Evolutionary conservation across 192 early-diverging fungal genomes (phyloP).

Genomic region (Backusella westeae): DNA sequence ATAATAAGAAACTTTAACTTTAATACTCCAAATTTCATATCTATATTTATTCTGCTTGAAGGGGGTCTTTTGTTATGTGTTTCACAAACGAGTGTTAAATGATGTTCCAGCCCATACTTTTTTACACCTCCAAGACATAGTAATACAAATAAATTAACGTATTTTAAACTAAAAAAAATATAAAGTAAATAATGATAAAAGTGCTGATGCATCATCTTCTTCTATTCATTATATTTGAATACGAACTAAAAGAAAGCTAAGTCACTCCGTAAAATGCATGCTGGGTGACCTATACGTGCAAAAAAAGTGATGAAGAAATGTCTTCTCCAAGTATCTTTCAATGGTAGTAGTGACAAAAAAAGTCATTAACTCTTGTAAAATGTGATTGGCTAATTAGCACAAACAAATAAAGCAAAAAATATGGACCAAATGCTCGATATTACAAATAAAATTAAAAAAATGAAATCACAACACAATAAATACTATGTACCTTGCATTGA

Average conservation of each 20-base stretch:
- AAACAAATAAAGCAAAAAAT: not conserved
- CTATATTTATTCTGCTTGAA: not conserved
- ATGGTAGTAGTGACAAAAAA: not conserved
- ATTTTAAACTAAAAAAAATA: not conserved
- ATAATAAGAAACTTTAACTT: not conserved
- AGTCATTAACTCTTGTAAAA: not conserved
- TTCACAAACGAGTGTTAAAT: not conserved
- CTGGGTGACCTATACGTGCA: not conserved
- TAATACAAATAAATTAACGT: constrained; percentile 5
- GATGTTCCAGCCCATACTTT: not conserved
- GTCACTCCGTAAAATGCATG: not conserved
- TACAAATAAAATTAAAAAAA: not conserved
- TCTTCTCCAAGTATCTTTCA: not conserved
- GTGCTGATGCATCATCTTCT: not conserved
- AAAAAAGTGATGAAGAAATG: not conserved
- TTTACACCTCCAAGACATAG: not conserved
- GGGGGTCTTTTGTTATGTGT: not conserved
- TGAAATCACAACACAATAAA: not conserved
- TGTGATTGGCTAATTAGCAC: not conserved
- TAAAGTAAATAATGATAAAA: not conserved
- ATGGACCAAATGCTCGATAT: not conserved
- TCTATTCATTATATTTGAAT: not conserved
- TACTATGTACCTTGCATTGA: not conserved
- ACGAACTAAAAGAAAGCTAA: not conserved
- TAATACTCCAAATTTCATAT: not conserved